These are phyloP conservation scores for Datisca glomerata DNA, from an alignment of 306 rosid genomes.

Conservation along the genomic window DNA sequence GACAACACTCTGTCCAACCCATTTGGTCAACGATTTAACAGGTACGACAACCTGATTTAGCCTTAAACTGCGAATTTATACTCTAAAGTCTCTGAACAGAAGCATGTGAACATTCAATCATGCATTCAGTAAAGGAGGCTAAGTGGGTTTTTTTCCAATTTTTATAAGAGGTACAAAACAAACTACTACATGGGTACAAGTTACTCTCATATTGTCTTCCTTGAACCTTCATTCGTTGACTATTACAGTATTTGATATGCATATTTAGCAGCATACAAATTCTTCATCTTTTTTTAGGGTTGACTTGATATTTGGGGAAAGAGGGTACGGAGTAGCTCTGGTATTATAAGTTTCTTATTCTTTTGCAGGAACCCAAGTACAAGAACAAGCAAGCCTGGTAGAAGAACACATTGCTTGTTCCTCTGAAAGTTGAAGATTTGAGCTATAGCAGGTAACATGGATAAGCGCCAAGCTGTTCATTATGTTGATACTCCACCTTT, in stretches of 20 bases:
- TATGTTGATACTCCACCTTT: conserved; percentile 10
- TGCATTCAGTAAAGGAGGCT: background rate
- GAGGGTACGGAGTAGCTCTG: background rate
- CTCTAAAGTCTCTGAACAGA: too few species aligned
- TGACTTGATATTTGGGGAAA: background rate
- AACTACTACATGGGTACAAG: background rate
- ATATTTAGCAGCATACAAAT: too few species aligned
- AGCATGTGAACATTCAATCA: conserved; percentile 3
- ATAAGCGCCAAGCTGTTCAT: conserved; percentile 12
- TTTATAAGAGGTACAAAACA: too few species aligned
- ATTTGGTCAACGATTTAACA: background rate
- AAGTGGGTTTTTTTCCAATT: background rate
- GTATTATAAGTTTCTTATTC: background rate
- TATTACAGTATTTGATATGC: too few species aligned
- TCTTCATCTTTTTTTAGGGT: too few species aligned
- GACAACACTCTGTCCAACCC: background rate
- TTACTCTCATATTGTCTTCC: background rate
- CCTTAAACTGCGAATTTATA: too few species aligned
- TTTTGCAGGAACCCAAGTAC: too few species aligned
- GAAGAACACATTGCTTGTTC: conserved; percentile 6
- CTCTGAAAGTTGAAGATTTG: background rate
- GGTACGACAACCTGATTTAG: background rate
- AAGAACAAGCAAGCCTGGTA: background rate
- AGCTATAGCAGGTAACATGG: conserved; percentile 6
- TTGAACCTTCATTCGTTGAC: too few species aligned